These are phyloP conservation scores for Polygonum maritimum DNA, from an alignment of 148 eudicot species.

Conservation along the genomic window DNA sequence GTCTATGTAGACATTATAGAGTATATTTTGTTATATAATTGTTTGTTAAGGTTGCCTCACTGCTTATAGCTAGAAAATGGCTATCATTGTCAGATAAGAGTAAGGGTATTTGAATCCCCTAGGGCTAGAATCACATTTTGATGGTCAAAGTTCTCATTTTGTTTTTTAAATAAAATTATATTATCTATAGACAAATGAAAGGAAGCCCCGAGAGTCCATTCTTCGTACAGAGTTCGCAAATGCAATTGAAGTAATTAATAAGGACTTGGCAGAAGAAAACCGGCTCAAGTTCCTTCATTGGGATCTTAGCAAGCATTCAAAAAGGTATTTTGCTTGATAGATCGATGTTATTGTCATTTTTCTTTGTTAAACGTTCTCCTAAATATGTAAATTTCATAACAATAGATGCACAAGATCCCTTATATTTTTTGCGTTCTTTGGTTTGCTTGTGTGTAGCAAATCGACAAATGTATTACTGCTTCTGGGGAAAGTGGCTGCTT, in stretches of 20 bases:
- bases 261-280: conserved; percentile 37
- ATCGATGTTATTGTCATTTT: background rate
- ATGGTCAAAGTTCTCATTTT: background rate
- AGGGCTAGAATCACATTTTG: background rate
- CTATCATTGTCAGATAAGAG: background rate
- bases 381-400: background rate
- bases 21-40: background rate
- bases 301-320: conserved; percentile 62
- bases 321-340: conserved; percentile 27
- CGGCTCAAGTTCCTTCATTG: conserved; percentile 51
- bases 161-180: background rate
- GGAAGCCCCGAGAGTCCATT: conserved; percentile 66
- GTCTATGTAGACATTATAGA: background rate
- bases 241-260: conserved; percentile 55
- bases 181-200: conserved; percentile 44
- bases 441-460: conserved; percentile 8
- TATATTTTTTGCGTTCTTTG: background rate
- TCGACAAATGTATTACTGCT: conserved; percentile 54
- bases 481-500: conserved; percentile 71
- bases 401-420: background rate
- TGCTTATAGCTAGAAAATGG: background rate
- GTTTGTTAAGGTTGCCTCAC: background rate
- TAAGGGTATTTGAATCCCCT: background rate
- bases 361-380: background rate
- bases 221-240: conserved; percentile 50